Evolutionary conservation across 164 flowering plant genomes (phyloP).

Genomic region (Vitis rupestris): DNA sequence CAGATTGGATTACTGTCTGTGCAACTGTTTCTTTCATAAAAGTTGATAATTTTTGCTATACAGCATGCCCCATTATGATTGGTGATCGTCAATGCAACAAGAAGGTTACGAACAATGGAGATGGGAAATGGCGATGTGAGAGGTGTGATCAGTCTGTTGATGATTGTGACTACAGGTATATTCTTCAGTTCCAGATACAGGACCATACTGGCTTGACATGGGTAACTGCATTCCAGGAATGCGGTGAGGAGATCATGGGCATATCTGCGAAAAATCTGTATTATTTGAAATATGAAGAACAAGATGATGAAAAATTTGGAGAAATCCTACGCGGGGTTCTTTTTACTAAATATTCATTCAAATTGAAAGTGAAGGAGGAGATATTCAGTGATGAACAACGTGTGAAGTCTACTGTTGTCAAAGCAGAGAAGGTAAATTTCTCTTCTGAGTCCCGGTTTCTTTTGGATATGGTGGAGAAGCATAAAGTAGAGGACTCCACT

Average conservation of each 20-base stretch:
- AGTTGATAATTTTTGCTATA: conserved; percentile 80
- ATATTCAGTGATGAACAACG: conserved; percentile 85
- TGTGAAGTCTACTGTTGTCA: conserved; percentile 74
- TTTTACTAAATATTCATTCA: conserved; percentile 61
- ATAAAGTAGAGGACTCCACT: conserved; percentile 32
- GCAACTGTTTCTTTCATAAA: conserved; percentile 66
- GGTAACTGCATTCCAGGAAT: conserved; percentile 98
- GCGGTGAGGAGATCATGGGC: conserved; percentile 86
- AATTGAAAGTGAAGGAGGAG: conserved; percentile 94
- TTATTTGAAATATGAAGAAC: conserved; percentile 60
- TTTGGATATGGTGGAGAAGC: conserved; percentile 52
- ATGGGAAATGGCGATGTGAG: conserved; percentile 93
- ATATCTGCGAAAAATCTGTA: conserved; percentile 75
- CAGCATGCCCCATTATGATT: conserved; percentile 82
- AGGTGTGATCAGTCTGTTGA: conserved; percentile 74
- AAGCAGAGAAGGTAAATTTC: conserved; percentile 70
- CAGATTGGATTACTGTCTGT: conserved; percentile 86
- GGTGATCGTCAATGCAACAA: conserved; percentile 92
- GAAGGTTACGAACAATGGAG: conserved; percentile 89
- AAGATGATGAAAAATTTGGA: conserved; percentile 67
- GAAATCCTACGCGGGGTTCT: conserved; percentile 55
- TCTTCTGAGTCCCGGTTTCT: conserved; percentile 61
- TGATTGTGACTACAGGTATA: conserved; percentile 87
- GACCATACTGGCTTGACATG: conserved; percentile 88
- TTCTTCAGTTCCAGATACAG: conserved; percentile 85